These are phyloP conservation scores for Inga laurina DNA, from an alignment of 306 rosid genomes.

Conservation along the genomic window DNA sequence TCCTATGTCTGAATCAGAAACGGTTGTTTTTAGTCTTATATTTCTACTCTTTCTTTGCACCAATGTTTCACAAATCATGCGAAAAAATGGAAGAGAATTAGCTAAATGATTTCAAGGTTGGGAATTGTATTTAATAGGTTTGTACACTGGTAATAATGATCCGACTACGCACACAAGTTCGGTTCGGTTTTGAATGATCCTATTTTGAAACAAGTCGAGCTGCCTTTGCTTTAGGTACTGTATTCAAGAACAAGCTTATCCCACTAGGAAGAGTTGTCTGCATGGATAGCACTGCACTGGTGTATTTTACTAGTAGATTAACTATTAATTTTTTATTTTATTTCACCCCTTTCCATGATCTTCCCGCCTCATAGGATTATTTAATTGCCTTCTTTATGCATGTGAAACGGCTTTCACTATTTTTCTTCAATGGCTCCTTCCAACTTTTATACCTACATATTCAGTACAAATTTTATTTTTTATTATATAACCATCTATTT, in stretches of 20 bases:
- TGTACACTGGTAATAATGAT: not conserved
- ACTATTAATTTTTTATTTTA: no score
- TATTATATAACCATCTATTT: no score
- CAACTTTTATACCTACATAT: no score
- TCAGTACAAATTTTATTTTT: no score
- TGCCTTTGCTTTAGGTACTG: not conserved
- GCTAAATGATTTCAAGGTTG: not conserved
- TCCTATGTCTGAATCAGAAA: not conserved
- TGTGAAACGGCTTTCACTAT: no score
- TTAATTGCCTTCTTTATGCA: no score
- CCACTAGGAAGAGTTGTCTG: not conserved
- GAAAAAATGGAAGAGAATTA: not conserved
- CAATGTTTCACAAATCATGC: not conserved
- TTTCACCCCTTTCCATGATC: no score
- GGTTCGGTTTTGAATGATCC: not conserved
- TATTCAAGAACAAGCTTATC: not conserved
- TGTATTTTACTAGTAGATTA: no score
- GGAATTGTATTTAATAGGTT: not conserved
- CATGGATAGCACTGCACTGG: no score
- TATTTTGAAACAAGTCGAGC: not conserved
- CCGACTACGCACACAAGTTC: not conserved
- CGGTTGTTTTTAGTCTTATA: not conserved
- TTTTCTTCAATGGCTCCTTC: no score
- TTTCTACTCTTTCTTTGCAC: not conserved
- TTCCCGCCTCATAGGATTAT: no score